Conservation (phyloP, 495 filamentous ascomycete species). For the Annulohypoxylon stygium region DNA sequence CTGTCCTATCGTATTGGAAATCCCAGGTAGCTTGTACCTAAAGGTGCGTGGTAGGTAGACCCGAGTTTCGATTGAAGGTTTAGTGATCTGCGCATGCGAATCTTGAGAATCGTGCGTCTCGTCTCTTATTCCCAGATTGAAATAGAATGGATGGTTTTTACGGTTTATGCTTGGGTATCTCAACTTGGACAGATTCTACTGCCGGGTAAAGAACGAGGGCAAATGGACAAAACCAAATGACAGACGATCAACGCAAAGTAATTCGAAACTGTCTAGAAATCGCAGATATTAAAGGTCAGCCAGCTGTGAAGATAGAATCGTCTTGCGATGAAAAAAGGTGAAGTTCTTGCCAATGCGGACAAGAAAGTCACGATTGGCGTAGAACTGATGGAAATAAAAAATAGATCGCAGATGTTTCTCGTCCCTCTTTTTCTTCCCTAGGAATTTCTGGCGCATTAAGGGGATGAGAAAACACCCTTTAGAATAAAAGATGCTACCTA, state of each 20-base stretch:
- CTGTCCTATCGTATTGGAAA: slow-evolving; percentile 19
- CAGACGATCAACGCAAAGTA: slow-evolving; percentile 37
- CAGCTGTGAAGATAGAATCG: slow-evolving; percentile 23
- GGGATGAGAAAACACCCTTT: slow-evolving; percentile 14
- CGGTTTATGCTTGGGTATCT: slow-evolving; percentile 22
- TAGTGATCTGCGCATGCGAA: slow-evolving; percentile 23
- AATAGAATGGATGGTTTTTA: slow-evolving; percentile 2
- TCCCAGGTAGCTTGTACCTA: slow-evolving; percentile 16
- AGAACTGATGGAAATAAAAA: slow-evolving; percentile 21
- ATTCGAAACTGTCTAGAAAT: slow-evolving; percentile 40
- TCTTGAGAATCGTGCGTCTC: slow-evolving; percentile 16
- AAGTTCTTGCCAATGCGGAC: slow-evolving; percentile 22
- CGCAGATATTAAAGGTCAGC: slow-evolving; percentile 35
- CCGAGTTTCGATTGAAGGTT: slow-evolving; percentile 27
- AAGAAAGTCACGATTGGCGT: slow-evolving; percentile 25
- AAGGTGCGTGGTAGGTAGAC: slow-evolving; percentile 33
- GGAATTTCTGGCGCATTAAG: slow-evolving; percentile 26
- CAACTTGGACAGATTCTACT: slow-evolving; percentile 25
- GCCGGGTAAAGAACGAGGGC: slow-evolving; percentile 24
- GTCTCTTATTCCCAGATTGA: slow-evolving; percentile 33
- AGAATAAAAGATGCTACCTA: slow-evolving; percentile 17
- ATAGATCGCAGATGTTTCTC: slow-evolving; percentile 4
- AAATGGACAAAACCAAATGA: slow-evolving; percentile 24
- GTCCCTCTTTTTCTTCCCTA: not conserved
- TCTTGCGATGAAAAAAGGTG: slow-evolving; percentile 22